Conservation (phyloP, 192 early-diverging fungal genomes). For the Coemansia sp. region DNA sequence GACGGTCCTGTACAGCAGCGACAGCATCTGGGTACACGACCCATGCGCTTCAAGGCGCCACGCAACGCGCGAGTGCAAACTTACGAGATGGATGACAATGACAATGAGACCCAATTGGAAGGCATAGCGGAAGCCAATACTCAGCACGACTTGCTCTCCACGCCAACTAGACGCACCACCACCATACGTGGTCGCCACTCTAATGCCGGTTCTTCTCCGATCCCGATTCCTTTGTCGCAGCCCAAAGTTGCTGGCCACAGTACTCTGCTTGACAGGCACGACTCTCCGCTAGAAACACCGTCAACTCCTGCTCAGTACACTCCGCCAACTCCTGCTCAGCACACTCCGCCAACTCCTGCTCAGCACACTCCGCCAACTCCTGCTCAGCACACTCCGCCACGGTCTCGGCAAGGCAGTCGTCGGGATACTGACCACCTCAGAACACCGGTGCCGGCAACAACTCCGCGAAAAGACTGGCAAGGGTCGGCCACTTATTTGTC, state of each 20-base stretch:
- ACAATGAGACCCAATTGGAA: not conserved
- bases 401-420: not conserved
- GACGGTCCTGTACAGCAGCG: not conserved
- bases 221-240: not conserved
- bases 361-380: not conserved
- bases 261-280: not conserved
- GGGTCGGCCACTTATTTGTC: not conserved
- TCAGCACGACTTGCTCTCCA: not conserved
- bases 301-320: no score
- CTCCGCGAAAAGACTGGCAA: conserved; percentile 11
- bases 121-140: not conserved
- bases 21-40: conserved; percentile 30
- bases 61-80: conserved; percentile 41
- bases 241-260: not conserved
- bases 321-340: no score
- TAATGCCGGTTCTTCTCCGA: not conserved
- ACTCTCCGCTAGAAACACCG: not conserved
- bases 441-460: not conserved
- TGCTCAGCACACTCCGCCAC: not conserved
- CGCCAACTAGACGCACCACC: not conserved
- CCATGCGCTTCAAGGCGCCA: conserved; percentile 48
- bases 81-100: conserved; percentile 37
- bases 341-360: not conserved
- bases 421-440: not conserved
- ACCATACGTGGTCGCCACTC: not conserved